Base-by-base conservation (phyloP, 441 rosid genomes). In the Pelargonium cotyledonis region DNA sequence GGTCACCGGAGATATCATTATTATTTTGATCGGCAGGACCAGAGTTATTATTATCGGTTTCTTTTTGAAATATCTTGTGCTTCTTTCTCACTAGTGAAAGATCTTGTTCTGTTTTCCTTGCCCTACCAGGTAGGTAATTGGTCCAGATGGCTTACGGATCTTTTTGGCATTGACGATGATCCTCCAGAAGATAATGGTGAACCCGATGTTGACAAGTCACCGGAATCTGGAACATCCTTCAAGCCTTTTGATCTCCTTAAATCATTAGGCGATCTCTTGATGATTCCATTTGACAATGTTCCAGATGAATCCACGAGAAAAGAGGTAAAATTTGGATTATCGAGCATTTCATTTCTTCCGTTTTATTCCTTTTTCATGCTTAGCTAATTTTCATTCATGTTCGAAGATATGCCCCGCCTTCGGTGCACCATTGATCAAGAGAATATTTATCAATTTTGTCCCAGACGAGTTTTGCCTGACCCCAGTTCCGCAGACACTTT, bases 281-380 rank as follows among this genome's bases (percentile, higher is more conserved):
- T 95, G 98, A 96, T 95, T 79, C 98, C 99, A 5, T 90, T 90
- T 79, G 97, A 90, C 80, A 82, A 89, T 95, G 92, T 95, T 67
- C 80, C 88, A 65, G 76, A 82, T 76, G 82, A 68, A 75, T 72
- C 86, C 70, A 84, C 87, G 72, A 79, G 96, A 78, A 86, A 88
- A 88, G 99, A 90, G 96, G 99, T 92, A 62, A 58, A 65, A 63
- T 26, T 60, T 21, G 35, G n/a, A 60, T 29, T 19, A 10, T 60
- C 64, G 5, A 10, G 6, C 26, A 9, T 60, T 60, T 23, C 63
- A 19, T 19, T 58, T 40, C 44, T 7, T 7, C 44, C 44, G 44
- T 40, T 40, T 40, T 21, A 14, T 60, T 60, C 26, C 41, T 60
- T 71, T 51, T 49, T 47, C 31, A 66, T 71, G 11, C 64, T 21